Evolutionary conservation across 371 early-diverging fungal genomes (phyloP), one percentile per base, ranked within the genome.

Genomic region (Dinochytrium kinnereticum): DNA sequence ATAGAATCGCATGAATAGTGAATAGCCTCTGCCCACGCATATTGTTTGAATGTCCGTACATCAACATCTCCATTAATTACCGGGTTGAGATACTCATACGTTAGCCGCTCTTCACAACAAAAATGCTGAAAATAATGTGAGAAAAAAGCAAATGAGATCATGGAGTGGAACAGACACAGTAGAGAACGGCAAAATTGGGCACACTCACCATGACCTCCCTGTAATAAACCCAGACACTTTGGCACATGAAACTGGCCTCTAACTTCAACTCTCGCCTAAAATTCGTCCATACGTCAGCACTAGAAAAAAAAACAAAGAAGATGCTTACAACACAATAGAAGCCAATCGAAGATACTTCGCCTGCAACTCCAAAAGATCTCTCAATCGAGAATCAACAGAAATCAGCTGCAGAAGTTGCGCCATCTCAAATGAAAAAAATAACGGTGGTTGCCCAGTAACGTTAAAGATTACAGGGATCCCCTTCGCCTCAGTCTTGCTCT

Each of bases 231-330:
- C 55, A 53, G 5, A 26, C 55, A n/a, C n/a, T 53, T 53, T 53
- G 55, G 26, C 55, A 53, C 26, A 26, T n/a, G 26, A 53, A 53
- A 26, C 55, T 53, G 5, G 55, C 5, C 55, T 53, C 55, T 26
- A 53, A 26, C 26, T 53, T 53, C 24, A 53, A 26, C 55, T 53
- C 55, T 53, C 55, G 13, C 55, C 55, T 53, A n/a, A n/a, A n/a
- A n/a, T n/a, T n/a, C n/a, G n/a, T n/a, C n/a, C n/a, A n/a, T n/a
- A n/a, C n/a, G n/a, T n/a, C n/a, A n/a, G n/a, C n/a, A n/a, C n/a
- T n/a, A n/a, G n/a, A n/a, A n/a, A n/a, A n/a, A n/a, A n/a, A n/a
- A n/a, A n/a, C n/a, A n/a, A n/a, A n/a, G n/a, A n/a, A n/a, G n/a
- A n/a, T n/a, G n/a, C 36, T 61, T 34, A 61, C 61, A 61, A 33